These are phyloP conservation scores for Nicotiana obtusifolia DNA, from an alignment of 257 asterid species.

Conservation along the genomic window DNA sequence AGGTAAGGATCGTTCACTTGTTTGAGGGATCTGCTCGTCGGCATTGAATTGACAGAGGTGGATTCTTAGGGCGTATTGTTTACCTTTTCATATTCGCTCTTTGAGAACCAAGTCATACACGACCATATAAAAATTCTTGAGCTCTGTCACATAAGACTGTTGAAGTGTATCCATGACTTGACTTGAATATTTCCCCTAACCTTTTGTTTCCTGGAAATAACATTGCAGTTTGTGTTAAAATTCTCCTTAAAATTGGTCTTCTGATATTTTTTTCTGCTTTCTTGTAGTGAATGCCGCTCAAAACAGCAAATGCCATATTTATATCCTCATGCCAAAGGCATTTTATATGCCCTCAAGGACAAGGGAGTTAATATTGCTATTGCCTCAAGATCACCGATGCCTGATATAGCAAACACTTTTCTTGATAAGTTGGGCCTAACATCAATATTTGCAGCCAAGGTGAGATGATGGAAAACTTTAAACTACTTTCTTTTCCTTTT, in stretches of 20 bases:
- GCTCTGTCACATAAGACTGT: background rate
- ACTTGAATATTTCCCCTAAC: background rate
- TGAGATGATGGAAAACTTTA: constrained; percentile 13
- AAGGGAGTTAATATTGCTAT: constrained; percentile 32
- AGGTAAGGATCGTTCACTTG: background rate
- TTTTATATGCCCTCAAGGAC: constrained; percentile 29
- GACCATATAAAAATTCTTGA: background rate
- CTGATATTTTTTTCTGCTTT: background rate
- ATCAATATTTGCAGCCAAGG: constrained; percentile 78
- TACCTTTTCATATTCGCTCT: background rate
- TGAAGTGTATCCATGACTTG: background rate
- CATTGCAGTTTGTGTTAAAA: background rate
- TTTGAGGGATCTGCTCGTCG: background rate
- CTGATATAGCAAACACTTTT: constrained; percentile 72
- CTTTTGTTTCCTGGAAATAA: background rate
- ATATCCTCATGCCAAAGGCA: constrained; percentile 33
- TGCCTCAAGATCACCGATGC: constrained; percentile 49
- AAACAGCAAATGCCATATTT: constrained; percentile 29
- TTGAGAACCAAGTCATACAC: background rate
- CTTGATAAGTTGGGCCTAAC: constrained; percentile 65
- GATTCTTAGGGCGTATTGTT: background rate
- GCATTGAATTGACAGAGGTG: background rate
- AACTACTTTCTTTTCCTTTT: background rate
- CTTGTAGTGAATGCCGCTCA: constrained; percentile 52
- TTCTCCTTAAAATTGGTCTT: background rate